These are phyloP conservation scores for Stereocaulon alpinum DNA, from an alignment of 495 filamentous ascomycete species.

Conservation along the genomic window DNA sequence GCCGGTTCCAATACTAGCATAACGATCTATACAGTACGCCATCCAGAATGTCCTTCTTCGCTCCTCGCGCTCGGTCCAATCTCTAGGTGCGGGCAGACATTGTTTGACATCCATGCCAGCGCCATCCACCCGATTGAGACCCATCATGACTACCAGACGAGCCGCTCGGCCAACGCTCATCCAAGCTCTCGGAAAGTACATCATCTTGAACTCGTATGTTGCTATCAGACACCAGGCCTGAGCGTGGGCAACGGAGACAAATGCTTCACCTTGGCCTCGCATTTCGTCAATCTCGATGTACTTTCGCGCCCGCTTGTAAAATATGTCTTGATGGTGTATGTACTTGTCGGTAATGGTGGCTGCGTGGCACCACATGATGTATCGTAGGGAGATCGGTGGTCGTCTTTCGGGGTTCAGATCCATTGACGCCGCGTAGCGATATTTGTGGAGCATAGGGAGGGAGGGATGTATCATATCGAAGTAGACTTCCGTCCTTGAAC, in stretches of 20 bases:
- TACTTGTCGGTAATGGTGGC: conserved; percentile 77
- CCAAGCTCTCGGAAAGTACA: conserved; percentile 97
- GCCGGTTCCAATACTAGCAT: conserved; percentile 92
- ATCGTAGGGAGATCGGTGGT: conserved; percentile 80
- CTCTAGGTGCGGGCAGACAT: conserved; percentile 69
- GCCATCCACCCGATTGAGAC: conserved; percentile 82
- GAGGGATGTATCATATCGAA: conserved; percentile 85
- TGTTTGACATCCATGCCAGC: conserved; percentile 86
- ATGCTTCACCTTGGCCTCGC: conserved; percentile 81
- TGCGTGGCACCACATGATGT: conserved; percentile 88
- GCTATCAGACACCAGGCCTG: conserved; percentile 75
- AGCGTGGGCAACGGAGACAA: conserved; percentile 69
- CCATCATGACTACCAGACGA: conserved; percentile 81
- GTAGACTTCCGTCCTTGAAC: conserved; percentile 63
- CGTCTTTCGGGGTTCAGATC: conserved; percentile 74
- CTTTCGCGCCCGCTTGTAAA: conserved; percentile 80
- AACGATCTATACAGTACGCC: conserved; percentile 79
- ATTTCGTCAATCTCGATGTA: conserved; percentile 85
- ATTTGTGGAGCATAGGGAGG: conserved; percentile 78
- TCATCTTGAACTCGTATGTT: conserved; percentile 89
- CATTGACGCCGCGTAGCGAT: conserved; percentile 73
- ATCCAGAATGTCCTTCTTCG: conserved; percentile 90
- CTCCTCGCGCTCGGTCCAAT: conserved; percentile 93
- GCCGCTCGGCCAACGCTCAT: conserved; percentile 73
- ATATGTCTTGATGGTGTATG: conserved; percentile 61